phyloP scores from a whole-genome alignment of 164 flowering plant species.

The Pachysandra terminalis region DNA sequence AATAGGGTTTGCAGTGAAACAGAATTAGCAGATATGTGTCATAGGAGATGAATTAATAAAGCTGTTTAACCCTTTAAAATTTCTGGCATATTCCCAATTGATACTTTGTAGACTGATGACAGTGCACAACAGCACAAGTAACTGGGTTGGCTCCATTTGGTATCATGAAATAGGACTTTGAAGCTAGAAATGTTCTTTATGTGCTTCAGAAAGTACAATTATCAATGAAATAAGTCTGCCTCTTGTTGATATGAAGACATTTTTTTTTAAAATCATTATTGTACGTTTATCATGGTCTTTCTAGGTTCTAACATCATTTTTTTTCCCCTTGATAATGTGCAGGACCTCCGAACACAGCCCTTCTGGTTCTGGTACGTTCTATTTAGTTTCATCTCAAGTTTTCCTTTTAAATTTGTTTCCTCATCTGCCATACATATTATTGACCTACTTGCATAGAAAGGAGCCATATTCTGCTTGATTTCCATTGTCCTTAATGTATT shows the following conservation, averaged over 20 bases:
- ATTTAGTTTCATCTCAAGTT: not conserved
- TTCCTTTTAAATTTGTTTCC: too few species aligned
- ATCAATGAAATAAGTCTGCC: not conserved
- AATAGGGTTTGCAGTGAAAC: too few species aligned
- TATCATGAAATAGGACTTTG: not conserved
- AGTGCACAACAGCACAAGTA: too few species aligned
- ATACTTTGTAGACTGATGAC: not conserved
- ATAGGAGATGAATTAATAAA: too few species aligned
- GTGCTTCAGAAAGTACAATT: not conserved
- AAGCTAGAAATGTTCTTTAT: not conserved
- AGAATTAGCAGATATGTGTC: too few species aligned
- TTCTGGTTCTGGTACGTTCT: slow-evolving; percentile 31
- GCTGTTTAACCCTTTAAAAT: too few species aligned
- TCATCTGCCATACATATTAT: not conserved
- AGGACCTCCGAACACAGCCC: slow-evolving; percentile 38
- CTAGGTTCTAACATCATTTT: slow-evolving; percentile 5
- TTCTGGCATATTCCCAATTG: not conserved
- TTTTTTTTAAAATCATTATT: too few species aligned
- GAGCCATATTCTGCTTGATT: not conserved
- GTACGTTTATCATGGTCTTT: not conserved
- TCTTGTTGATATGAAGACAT: not conserved
- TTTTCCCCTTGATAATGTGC: slow-evolving; percentile 21
- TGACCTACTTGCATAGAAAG: not conserved
- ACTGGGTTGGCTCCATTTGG: not conserved
- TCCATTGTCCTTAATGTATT: too few species aligned